Percentiles rank a stretch among this genome's conserved stretches.
Conservation (phyloP, 164 flowering plant genomes). For the Liquidambar formosana region DNA sequence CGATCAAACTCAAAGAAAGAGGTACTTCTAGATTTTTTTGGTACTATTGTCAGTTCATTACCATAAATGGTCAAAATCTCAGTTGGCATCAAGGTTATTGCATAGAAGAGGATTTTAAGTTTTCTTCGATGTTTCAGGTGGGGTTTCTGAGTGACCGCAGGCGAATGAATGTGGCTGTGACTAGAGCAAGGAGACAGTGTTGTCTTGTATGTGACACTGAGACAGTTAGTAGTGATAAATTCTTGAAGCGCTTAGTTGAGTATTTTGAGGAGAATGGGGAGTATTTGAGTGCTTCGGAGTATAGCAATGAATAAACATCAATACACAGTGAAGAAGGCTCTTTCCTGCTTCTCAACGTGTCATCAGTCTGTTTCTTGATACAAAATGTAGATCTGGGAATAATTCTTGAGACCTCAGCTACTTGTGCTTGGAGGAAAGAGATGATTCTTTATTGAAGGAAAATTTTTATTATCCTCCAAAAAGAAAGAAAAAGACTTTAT, state of each 20-base stretch:
- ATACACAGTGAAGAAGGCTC: constrained; percentile 1
- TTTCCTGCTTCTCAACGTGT: not conserved
- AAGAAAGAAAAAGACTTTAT: not conserved
- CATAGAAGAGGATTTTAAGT: not conserved
- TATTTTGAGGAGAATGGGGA: constrained; percentile 97
- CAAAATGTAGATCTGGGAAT: not conserved
- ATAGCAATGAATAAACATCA: constrained; percentile 38
- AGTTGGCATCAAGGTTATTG: not conserved
- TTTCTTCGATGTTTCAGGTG: constrained; percentile 50
- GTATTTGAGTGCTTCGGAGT: constrained; percentile 95
- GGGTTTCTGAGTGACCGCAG: constrained; percentile 89
- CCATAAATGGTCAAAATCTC: not conserved
- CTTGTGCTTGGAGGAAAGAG: not conserved
- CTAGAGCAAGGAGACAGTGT: constrained; percentile 96
- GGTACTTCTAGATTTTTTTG: constrained; percentile 40
- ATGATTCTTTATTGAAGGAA: not conserved
- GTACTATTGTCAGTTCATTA: not conserved
- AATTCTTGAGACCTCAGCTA: not conserved
- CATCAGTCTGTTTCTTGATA: not conserved
- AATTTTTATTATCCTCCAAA: not conserved
- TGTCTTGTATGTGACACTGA: constrained; percentile 94
- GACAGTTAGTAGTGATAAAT: constrained; percentile 76
- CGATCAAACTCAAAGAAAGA: constrained; percentile 88
- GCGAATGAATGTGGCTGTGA: constrained; percentile 99
- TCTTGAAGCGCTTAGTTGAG: constrained; percentile 86